Conservation (phyloP, 495 filamentous ascomycete genomes). For the Tuber aestivum region DNA sequence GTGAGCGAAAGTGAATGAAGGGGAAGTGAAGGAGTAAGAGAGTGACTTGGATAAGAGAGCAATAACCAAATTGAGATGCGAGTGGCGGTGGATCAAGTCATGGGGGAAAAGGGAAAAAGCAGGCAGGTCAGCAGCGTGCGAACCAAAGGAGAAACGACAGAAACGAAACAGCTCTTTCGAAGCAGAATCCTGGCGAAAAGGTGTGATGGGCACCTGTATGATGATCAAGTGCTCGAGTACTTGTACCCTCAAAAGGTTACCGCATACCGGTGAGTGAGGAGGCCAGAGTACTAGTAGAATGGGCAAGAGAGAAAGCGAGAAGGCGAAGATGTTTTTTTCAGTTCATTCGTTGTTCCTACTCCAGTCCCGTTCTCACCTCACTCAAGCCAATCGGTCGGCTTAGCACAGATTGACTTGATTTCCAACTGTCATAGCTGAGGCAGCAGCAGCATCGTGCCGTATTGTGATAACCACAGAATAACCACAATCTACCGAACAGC, state of each 20-base stretch:
- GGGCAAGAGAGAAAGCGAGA: not conserved
- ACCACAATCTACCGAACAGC: not conserved
- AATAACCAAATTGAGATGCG: conserved; percentile 20
- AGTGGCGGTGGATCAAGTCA: conserved; percentile 32
- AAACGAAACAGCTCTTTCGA: not conserved
- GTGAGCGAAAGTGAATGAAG: conserved; percentile 5
- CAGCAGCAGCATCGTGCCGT: not conserved
- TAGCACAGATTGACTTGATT: not conserved
- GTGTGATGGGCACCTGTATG: not conserved
- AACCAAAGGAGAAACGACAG: conserved; percentile 33
- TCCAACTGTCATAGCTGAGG: not conserved
- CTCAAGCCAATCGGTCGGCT: not conserved
- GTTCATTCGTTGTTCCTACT: not conserved
- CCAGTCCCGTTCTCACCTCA: not conserved
- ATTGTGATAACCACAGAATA: not conserved
- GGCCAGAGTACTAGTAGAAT: not conserved
- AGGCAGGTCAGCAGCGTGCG: conserved; percentile 17
- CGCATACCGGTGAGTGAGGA: not conserved
- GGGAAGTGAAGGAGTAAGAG: not conserved
- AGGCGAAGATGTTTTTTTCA: not conserved
- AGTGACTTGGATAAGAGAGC: conserved; percentile 9
- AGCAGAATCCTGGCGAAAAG: not conserved
- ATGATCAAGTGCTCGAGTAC: too few species aligned
- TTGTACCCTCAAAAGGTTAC: not conserved
- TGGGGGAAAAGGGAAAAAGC: conserved; percentile 16